phyloP scores from a whole-genome alignment of 1,284 basidiomycete genomes.

The Xanthoconium separans region DNA sequence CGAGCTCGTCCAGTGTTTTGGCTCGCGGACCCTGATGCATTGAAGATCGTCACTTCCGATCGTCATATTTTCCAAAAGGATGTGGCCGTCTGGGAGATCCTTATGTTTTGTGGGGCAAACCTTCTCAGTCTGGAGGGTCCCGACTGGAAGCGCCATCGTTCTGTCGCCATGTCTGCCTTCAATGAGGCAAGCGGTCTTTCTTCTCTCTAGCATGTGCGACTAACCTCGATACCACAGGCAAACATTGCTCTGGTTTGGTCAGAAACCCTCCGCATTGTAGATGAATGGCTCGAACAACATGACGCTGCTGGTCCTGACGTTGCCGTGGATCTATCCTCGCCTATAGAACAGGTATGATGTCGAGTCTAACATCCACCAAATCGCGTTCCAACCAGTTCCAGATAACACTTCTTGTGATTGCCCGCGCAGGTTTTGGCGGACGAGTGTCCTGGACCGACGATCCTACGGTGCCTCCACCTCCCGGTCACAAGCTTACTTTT shows the following conservation, averaged over 20 bases:
- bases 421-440: slow-evolving; percentile 42
- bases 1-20: slow-evolving; percentile 34
- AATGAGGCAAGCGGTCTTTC: slow-evolving; percentile 18
- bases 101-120: slow-evolving; percentile 24
- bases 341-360: slow-evolving; percentile 29
- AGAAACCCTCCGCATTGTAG: slow-evolving; percentile 40
- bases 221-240: slow-evolving; percentile 26
- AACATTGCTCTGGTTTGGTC: slow-evolving; percentile 47
- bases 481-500: slow-evolving; percentile 35
- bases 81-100: slow-evolving; percentile 17
- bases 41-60: slow-evolving; percentile 36
- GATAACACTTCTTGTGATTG: slow-evolving; percentile 41
- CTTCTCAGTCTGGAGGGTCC: slow-evolving; percentile 20
- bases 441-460: slow-evolving; percentile 35
- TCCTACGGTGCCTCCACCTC: slow-evolving; percentile 22
- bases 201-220: background rate
- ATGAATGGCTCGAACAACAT: slow-evolving; percentile 45
- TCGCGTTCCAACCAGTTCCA: slow-evolving; percentile 12
- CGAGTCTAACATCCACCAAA: background rate
- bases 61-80: slow-evolving; percentile 39
- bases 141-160: slow-evolving; percentile 29
- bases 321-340: slow-evolving; percentile 31
- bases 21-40: slow-evolving; percentile 42
- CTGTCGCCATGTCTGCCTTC: slow-evolving; percentile 27
- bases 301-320: slow-evolving; percentile 21